A percentile compares a stretch with the other conserved stretches of the same genome.
These are phyloP conservation scores for Venturia effusa DNA, from an alignment of 2,329 filamentous ascomycete genomes.

Conservation along the genomic window DNA sequence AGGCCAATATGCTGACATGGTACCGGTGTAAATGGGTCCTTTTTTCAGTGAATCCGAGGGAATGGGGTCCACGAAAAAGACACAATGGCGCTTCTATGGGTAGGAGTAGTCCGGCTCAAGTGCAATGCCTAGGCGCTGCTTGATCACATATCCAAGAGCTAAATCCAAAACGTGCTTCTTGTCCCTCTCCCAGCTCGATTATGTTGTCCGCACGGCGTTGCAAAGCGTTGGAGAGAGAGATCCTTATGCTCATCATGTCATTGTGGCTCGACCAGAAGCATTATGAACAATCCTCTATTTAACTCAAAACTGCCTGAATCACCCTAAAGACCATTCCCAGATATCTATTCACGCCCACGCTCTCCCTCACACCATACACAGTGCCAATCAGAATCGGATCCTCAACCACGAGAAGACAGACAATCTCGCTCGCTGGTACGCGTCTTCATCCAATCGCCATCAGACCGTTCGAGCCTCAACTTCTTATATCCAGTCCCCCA, in stretches of 20 bases:
- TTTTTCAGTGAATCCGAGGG: not conserved
- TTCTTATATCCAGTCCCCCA: no score
- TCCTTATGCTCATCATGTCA: not conserved
- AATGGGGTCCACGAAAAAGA: not conserved
- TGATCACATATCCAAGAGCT: not conserved
- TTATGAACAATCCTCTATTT: not conserved
- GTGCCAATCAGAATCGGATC: no score
- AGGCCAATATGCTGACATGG: not conserved
- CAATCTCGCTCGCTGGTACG: no score
- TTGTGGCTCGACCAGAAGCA: not conserved
- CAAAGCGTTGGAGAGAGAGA: not conserved
- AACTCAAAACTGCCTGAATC: not conserved
- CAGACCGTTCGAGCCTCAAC: no score
- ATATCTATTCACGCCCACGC: no score
- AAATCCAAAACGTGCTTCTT: constrained; percentile 1
- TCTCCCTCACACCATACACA: no score
- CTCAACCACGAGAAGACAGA: no score
- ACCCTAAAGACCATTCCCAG: no score
- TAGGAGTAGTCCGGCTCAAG: not conserved
- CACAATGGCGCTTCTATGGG: not conserved
- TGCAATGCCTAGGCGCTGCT: not conserved
- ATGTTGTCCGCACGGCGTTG: not conserved
- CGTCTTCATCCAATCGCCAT: no score
- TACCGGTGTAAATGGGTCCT: not conserved
- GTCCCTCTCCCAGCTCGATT: not conserved